Conservation (phyloP, 2,329 filamentous ascomycete genomes). For the Acrocalymma vagum region DNA sequence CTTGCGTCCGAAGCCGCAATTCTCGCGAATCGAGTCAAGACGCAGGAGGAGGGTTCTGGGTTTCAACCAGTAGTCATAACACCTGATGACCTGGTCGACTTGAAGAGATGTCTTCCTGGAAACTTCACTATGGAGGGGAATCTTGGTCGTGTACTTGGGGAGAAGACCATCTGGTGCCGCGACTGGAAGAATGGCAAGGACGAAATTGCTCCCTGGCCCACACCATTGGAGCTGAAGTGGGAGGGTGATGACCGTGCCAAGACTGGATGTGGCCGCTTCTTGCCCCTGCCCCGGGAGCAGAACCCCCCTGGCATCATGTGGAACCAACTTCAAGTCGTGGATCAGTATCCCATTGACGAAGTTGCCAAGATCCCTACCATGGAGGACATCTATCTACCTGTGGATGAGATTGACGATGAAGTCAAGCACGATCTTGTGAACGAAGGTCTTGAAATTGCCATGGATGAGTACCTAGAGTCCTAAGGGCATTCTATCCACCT, state of each 20-base stretch:
- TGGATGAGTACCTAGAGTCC: slow-evolving; percentile 31
- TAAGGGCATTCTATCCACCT: slow-evolving; percentile 4
- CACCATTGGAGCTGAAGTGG: slow-evolving; percentile 53
- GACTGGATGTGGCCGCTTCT: slow-evolving; percentile 52
- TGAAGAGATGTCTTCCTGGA: slow-evolving; percentile 26
- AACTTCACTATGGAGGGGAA: slow-evolving; percentile 34
- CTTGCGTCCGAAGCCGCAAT: slow-evolving; percentile 21
- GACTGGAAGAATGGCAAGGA: slow-evolving; percentile 43
- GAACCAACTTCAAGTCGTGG: slow-evolving; percentile 49
- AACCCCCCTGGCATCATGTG: slow-evolving; percentile 51
- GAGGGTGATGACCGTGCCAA: slow-evolving; percentile 57
- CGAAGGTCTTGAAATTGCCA: slow-evolving; percentile 33
- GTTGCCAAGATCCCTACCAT: slow-evolving; percentile 44
- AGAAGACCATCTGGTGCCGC: slow-evolving; percentile 51
- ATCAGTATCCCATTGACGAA: slow-evolving; percentile 50
- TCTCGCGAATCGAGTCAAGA: slow-evolving; percentile 21
- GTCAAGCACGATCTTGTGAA: slow-evolving; percentile 35
- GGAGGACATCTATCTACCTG: slow-evolving; percentile 47
- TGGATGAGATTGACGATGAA: slow-evolving; percentile 43
- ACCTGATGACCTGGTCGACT: slow-evolving; percentile 14
- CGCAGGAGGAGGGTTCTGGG: slow-evolving; percentile 16
- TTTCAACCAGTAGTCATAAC: slow-evolving; percentile 11
- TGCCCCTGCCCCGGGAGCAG: slow-evolving; percentile 52
- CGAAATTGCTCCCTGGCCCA: slow-evolving; percentile 52
- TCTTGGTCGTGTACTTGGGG: slow-evolving; percentile 42